Base-by-base conservation (phyloP, 495 filamentous ascomycete species). In the Pyronema domesticum region DNA sequence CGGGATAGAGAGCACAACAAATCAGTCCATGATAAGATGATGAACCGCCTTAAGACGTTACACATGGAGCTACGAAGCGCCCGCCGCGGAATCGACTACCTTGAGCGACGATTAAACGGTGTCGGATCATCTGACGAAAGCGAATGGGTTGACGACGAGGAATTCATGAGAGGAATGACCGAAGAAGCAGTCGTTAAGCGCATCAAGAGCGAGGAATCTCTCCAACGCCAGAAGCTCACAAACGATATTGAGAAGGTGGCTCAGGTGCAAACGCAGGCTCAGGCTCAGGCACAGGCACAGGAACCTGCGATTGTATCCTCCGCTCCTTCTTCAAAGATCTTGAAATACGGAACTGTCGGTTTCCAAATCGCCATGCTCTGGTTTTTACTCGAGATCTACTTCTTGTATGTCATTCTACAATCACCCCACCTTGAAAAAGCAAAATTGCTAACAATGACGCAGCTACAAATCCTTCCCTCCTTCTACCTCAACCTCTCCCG, bases 11-110 rank as follows among this genome's bases (percentile, higher is more conserved):
- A 61, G 43, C 49, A 52, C 10, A 63, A 65, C 23, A 53, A 57
- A 10, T 53, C 51, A 9, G 54, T 57, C 5, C 54, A 59, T 37
- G 62, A 65, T 19, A 65, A 65, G 37, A 46, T 65, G 35, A 65
- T 57, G 58, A 65, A 62, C 23, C 43, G 56, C 1, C 54, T 65
- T 35, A 61, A 56, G 45, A 65, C 62, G 1, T 42, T 65, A 8
- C 62, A 65, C 37, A 45, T 65, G 33, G 63, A 65, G 43, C 47
- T 65, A 1, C 60, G 63, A 14, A 57, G 53, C 6, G 54, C 62
- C 0, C 59, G 56, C 14, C 45, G 63, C 3, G 63, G 63, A 1
- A 61, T 65, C 13, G 63, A 65, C 17, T 57, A 59, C 10, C 43
- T 65, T 7, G 62, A 65, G 44, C 45, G 58, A 8, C 55, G 56